phyloP scores from a whole-genome alignment of 2,329 filamentous ascomycete species.

The Myriosclerotinia scirpicola region DNA sequence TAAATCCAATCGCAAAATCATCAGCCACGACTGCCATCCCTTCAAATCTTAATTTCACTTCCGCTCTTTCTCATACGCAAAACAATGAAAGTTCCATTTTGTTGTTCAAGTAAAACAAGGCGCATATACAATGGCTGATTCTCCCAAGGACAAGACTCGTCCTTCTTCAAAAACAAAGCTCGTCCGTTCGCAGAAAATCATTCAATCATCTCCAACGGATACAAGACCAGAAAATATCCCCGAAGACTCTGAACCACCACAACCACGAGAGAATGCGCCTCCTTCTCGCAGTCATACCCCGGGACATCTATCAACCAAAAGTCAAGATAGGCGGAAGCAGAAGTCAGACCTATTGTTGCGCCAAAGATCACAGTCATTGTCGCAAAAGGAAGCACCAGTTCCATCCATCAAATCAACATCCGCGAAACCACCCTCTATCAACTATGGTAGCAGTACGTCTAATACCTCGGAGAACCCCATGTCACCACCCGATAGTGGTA shows the following conservation, averaged over 20 bases:
- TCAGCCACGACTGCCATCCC: slow-evolving; percentile 17
- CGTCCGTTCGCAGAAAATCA: slow-evolving; percentile 56
- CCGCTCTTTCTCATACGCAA: slow-evolving; percentile 12
- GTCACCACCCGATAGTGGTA: slow-evolving; percentile 29
- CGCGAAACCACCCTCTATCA: slow-evolving; percentile 28
- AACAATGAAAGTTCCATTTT: slow-evolving; percentile 22
- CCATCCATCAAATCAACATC: slow-evolving; percentile 30
- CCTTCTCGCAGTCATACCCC: slow-evolving; percentile 60
- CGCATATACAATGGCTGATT: slow-evolving; percentile 41
- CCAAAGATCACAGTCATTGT: slow-evolving; percentile 41
- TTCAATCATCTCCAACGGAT: slow-evolving; percentile 43
- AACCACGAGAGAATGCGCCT: slow-evolving; percentile 33
- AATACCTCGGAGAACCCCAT: slow-evolving; percentile 29
- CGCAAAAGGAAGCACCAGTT: slow-evolving; percentile 36
- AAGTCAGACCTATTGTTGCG: slow-evolving; percentile 37
- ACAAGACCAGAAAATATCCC: slow-evolving; percentile 41
- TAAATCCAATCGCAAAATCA: slow-evolving; percentile 20
- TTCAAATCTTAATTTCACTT: slow-evolving; percentile 12
- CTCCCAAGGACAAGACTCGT: slow-evolving; percentile 38
- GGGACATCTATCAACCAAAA: slow-evolving; percentile 60
- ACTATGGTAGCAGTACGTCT: slow-evolving; percentile 27
- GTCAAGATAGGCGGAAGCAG: slow-evolving; percentile 43
- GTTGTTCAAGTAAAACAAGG: slow-evolving; percentile 30
- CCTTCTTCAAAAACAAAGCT: slow-evolving; percentile 47
- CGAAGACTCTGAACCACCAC: slow-evolving; percentile 42